Base-by-base conservation (phyloP, 306 rosid genomes). In the Cyclanthera cordifolia region DNA sequence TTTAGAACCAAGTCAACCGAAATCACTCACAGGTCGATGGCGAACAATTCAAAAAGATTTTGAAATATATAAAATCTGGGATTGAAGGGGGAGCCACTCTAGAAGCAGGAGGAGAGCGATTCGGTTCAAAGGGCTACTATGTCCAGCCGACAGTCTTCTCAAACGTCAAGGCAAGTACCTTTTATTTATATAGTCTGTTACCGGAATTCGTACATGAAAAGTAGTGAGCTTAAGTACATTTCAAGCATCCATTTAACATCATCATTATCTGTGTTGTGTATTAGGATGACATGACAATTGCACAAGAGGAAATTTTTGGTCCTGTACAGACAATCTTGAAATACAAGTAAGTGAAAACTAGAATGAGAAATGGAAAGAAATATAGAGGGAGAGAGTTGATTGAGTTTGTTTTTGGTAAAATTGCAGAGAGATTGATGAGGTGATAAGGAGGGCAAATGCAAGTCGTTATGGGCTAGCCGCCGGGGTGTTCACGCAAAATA, bases 111-210 rank as follows among this genome's bases (percentile, higher is more conserved):
- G 99, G 99, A 75, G 91, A 85, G 47, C 85, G 85, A 70, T 23
- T 75, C 20, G 96, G 95, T 70, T 66, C 83, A 43, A 83, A 83
- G 77, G 99, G 99, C 49, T 90, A 45, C 85, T 90, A 81, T 16
- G 53, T 93, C 81, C 78, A 87, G 79, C 96, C 99, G 39, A 90
- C 99, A 4, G 96, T 93, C 47, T 93, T 93, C 82, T 86, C 96
- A 72, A 74, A 90, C 72, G 99, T 92, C 52, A 39, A 81, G 88
- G 97, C 86, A 11, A 1, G 30, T 10, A 37, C 39, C 28, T 19
- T 14, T 58, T n/a, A n/a, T n/a, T n/a, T 30, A 41, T 20, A 1
- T 12, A 37, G n/a, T 10, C 37, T 9, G 32, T 23, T 19, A n/a
- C 7, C 1, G 59, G 6, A 9, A 14, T 24, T 56, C 30, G 28